Base-by-base conservation (phyloP, 2,329 filamentous ascomycete genomes). In the Akanthomyces lecanii region DNA sequence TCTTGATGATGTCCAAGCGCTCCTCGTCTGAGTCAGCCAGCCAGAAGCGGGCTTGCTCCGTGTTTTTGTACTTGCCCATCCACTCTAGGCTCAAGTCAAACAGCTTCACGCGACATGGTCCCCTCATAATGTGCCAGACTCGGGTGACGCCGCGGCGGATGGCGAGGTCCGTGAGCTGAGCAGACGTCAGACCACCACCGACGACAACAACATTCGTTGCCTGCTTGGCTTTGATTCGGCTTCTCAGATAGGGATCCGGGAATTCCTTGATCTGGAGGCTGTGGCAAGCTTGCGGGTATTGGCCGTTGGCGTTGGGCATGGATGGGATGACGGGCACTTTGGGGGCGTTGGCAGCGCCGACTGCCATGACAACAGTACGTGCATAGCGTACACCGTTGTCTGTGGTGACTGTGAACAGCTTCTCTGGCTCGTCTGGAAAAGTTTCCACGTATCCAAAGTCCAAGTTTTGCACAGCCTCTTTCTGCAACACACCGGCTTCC, bases 41-140 rank as follows among this genome's bases (percentile, higher is more conserved):
- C 88, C 89, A 93, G 73, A 93, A 95, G 0, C 82, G 81, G 0
- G 90, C 87, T 71, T 93, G 89, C 67, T 90, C 86, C 61, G 86
- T 83, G 71, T 94, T 94, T 62, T 88, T 86, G 73, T 90, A 94
- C 71, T 94, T 94, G 11, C 88, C 89, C 73, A 94, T 89, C 91
- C 91, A 95, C 54, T 84, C 82, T 1, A 94, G 79, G 63, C 87
- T 85, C 28, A 94, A 82, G 68, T 94, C 91, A 67, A 94, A 94
- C 64, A 89, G 87, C 74, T 94, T 94, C 56, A 91, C 81, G 67
- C 78, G 77, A 14, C 82, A 68, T 0, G 78, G 75, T 0, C 82
- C 79, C 0, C 91, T 82, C 82, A 92, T 87, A 30, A 94, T 70
- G 58, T 90, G 83, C 79, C 83, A 90, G 0, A 93, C 86, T 65